Evolutionary conservation across 75 land plant species (phyloP).

Genomic region (Ceratopteris richardii): DNA sequence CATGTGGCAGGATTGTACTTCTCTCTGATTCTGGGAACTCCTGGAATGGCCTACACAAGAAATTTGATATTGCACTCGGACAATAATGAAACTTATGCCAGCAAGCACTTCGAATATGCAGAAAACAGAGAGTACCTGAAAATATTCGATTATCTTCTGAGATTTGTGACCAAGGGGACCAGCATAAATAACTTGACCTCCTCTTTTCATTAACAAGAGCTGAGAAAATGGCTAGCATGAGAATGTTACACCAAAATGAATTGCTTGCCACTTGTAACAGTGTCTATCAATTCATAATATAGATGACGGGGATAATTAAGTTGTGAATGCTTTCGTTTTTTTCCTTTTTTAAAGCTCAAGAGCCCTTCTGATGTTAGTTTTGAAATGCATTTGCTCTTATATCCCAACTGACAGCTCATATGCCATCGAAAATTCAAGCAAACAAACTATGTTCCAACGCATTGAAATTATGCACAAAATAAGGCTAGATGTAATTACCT

Average conservation of each 20-base stretch:
- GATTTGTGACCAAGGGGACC: constrained; percentile 14
- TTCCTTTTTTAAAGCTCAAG: too few relatives aligned
- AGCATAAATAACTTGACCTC: constrained; percentile 20
- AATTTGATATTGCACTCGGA: neutral
- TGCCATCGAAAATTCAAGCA: neutral
- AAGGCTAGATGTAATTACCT: constrained; percentile 12
- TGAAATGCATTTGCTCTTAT: neutral
- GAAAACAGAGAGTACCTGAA: constrained; percentile 11
- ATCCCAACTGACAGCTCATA: neutral
- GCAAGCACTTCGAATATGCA: too few relatives aligned
- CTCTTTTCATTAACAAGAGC: constrained; percentile 21
- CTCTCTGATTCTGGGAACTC: constrained; percentile 1
- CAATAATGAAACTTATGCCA: neutral
- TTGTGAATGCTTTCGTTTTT: too few relatives aligned
- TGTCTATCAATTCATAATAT: neutral
- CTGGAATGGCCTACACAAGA: constrained; percentile 1
- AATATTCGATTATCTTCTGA: constrained; percentile 16
- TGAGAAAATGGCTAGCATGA: too few relatives aligned
- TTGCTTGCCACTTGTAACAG: neutral
- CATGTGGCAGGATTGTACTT: constrained; percentile 6
- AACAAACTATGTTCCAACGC: neutral
- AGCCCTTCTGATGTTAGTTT: too few relatives aligned
- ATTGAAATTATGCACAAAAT: neutral
- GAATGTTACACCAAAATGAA: constrained; percentile 1
- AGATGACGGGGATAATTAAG: neutral